Base-by-base conservation (phyloP, 2,329 filamentous ascomycete genomes). In the Alternaria sp. region DNA sequence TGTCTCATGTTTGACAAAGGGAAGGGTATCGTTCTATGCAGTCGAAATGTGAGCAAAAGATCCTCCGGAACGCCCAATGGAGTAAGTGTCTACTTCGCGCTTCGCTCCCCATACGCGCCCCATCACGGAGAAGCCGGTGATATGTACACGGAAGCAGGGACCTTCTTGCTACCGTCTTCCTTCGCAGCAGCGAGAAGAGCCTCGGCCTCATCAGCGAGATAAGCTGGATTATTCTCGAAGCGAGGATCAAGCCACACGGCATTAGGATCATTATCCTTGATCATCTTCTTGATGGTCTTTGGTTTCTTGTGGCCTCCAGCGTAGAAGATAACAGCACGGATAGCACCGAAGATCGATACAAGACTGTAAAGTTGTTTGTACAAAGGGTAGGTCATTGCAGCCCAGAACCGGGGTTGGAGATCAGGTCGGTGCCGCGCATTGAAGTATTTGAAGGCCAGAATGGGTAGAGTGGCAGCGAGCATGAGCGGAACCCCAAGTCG, bases 341-440 rank as follows among this genome's bases (percentile, higher is more conserved):
- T 53, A 38, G 64, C 64, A 8, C 65, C 65, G 30, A 60, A 46
- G 6, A 68, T 57, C 1, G 65, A 59, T 14, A 68, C 65, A 3
- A 66, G 22, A 3, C 48, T 51, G 42, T 68, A 68, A 5, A 68
- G 36, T 38, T 66, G 65, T 26, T 66, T 68, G 43, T 68, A 68
- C 16, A 60, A 41, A 1, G 63, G 64, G 38, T 54, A 57, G 0
- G 65, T 68, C 20, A 65, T 39, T 4, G 47, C 54, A 14, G 54
- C 65, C 65, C 63, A 66, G 26, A 68, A 66, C 16, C 54, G 48
- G 6, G 61, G 56, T 16, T 61, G 53, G 28, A 68, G 51, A 39
- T 68, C 65, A 26, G 61, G 54, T 11, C 65, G 63, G 12, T 62
- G 47, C 11, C 64, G 56, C 14, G 61, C 66, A 5, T 52, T 60